Evolutionary conservation across 768 basidiomycete genomes (phyloP).

Genomic region (Phylloporus sp.): DNA sequence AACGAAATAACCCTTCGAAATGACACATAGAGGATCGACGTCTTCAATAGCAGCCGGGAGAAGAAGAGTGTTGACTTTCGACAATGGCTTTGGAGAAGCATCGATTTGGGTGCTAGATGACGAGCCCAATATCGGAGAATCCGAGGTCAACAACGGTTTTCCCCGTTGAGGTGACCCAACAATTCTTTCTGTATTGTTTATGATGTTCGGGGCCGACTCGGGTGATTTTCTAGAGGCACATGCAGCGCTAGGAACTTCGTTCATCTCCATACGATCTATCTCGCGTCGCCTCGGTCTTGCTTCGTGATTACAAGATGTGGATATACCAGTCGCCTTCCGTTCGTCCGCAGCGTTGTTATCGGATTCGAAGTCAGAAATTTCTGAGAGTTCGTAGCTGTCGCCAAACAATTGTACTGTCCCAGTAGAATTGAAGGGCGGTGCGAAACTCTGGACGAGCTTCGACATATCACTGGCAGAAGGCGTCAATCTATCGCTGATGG

Average conservation of each 20-base stretch:
- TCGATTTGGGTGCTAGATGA: constrained; percentile 16
- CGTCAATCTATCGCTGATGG: background rate
- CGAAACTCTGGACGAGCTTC: background rate
- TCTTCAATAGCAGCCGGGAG: background rate
- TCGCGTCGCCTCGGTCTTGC: background rate
- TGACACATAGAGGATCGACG: background rate
- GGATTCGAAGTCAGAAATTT: constrained; percentile 30
- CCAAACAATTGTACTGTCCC: constrained; percentile 8
- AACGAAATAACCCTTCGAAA: background rate
- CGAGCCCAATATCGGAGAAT: constrained; percentile 9
- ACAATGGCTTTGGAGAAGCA: constrained; percentile 6
- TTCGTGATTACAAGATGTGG: background rate
- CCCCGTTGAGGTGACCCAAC: background rate
- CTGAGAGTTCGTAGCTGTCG: constrained; percentile 26
- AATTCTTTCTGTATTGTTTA: background rate
- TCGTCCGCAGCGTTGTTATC: background rate
- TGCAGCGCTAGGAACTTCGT: constrained; percentile 6
- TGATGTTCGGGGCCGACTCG: background rate
- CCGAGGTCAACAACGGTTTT: background rate
- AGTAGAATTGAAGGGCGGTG: background rate
- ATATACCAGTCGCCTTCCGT: background rate
- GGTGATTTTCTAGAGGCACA: background rate
- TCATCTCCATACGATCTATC: constrained; percentile 5
- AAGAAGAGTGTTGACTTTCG: constrained; percentile 1
- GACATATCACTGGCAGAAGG: background rate